Base-by-base conservation (phyloP, 345 rosid genomes). In the Leavenworthia alabamica region DNA sequence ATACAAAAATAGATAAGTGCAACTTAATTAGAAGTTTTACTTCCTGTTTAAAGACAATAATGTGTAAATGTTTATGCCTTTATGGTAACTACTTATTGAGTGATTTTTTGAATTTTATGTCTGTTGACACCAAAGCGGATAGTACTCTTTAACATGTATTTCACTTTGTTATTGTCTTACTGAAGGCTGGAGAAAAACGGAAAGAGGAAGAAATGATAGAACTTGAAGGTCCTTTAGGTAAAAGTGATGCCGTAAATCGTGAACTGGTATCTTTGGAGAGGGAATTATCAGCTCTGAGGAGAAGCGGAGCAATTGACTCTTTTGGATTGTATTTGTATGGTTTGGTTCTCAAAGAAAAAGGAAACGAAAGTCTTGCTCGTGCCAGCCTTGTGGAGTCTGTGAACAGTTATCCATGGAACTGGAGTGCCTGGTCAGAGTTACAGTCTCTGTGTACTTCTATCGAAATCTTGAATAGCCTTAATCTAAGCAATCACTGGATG, bases 351-450 rank as follows among this genome's bases (percentile, higher is more conserved):
- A 93, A 93, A 83, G 86, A 82, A 61, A 89, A 86, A 76, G 99
- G 97, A 24, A 86, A 74, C 51, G 92, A 82, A 48, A 79, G 60
- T 67, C 88, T 87, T 56, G 90, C 89, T 5, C 79, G 89, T 31
- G 80, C 81, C 17, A 80, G 81, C 70, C 85, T 89, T 5, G 83
- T 86, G 71, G 97, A 93, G 64, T 93, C 97, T 23, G 96, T 93
- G 39, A 93, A 89, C 73, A 77, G 76, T 76, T 93, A 93, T 63
- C 97, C 99, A 20, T 93, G 99, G 99, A 93, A 93, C 66, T 93
- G 99, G 99, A 86, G 70, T 82, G 99, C 99, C 48, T 93, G 99
- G 99, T 84, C 78, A 8, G 96, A 87, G 79, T 81, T 93, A 66
- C 96, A 81, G 74, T 86, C 95, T 10, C 64, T 86, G 50, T 89